Percentiles rank a stretch among this genome's conserved stretches.
phyloP scores from a whole-genome alignment of 176 grass and related monocot species.

The Musa itinerans region DNA sequence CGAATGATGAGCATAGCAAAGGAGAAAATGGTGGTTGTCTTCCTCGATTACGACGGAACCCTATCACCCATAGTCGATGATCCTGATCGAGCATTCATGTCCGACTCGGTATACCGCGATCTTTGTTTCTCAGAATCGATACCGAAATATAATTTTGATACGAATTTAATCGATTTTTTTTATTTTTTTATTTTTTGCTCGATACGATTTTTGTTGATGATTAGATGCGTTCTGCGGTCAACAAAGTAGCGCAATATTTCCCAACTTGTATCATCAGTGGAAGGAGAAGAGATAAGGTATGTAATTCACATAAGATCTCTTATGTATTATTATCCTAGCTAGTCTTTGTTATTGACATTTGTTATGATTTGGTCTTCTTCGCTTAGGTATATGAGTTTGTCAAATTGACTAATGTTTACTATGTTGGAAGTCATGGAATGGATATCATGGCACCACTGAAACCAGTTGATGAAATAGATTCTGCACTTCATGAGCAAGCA shows the following conservation, averaged over 20 bases:
- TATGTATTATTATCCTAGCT: no score
- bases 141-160: no score
- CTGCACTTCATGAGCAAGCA: background rate
- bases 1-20: slow-evolving; percentile 28
- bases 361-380: background rate
- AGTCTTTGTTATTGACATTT: background rate
- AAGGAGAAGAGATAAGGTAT: slow-evolving; percentile 57
- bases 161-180: no score
- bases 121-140: background rate
- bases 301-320: background rate
- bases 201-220: background rate
- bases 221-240: slow-evolving; percentile 56
- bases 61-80: slow-evolving; percentile 69
- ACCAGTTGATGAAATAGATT: background rate
- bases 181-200: no score
- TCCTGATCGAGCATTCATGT: slow-evolving; percentile 61
- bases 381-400: slow-evolving; percentile 55
- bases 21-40: slow-evolving; percentile 49
- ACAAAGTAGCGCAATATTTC: slow-evolving; percentile 39
- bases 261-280: slow-evolving; percentile 70
- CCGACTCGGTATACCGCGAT: slow-evolving; percentile 30
- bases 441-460: slow-evolving; percentile 52
- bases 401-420: slow-evolving; percentile 51
- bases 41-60: slow-evolving; percentile 80
- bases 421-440: slow-evolving; percentile 81